phyloP scores from a whole-genome alignment of 169 alveolate genomes.

The Cryptosporidium canis region DNA sequence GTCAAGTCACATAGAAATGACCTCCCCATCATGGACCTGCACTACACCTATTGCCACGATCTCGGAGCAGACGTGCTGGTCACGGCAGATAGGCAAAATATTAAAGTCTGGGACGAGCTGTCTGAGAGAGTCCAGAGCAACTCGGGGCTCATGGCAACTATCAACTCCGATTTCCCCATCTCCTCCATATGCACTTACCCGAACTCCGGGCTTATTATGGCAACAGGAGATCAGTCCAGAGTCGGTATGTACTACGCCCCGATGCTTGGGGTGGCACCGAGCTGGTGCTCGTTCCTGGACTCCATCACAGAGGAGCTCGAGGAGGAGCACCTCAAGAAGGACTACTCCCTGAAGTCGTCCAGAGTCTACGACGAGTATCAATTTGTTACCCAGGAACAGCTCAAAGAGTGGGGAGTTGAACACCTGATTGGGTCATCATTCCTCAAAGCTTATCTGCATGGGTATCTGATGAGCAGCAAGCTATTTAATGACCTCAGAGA shows the following conservation, averaged over 20 bases:
- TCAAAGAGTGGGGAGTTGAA: slow-evolving; percentile 90
- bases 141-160: slow-evolving; percentile 82
- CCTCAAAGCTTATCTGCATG: slow-evolving; percentile 95
- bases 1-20: slow-evolving; percentile 69
- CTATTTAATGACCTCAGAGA: slow-evolving; percentile 86
- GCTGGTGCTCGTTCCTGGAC: slow-evolving; percentile 96
- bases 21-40: slow-evolving; percentile 72
- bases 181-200: slow-evolving; percentile 85
- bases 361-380: slow-evolving; percentile 92
- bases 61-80: slow-evolving; percentile 77
- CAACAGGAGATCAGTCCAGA: slow-evolving; percentile 92
- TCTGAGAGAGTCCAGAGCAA: slow-evolving; percentile 2
- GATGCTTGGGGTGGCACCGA: slow-evolving; percentile 94
- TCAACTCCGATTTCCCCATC: slow-evolving; percentile 84
- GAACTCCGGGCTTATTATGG: slow-evolving; percentile 91
- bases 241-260: slow-evolving; percentile 94
- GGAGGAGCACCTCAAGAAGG: slow-evolving; percentile 79
- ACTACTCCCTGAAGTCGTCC: slow-evolving; percentile 77
- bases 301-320: slow-evolving; percentile 96
- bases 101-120: slow-evolving; percentile 80
- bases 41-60: slow-evolving; percentile 45
- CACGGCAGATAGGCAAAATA: slow-evolving; percentile 82
- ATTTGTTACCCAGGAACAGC: slow-evolving; percentile 92
- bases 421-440: slow-evolving; percentile 93
- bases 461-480: slow-evolving; percentile 90